Conservation (phyloP, 208 protist species). For the Vickermania spadyakhi region DNA sequence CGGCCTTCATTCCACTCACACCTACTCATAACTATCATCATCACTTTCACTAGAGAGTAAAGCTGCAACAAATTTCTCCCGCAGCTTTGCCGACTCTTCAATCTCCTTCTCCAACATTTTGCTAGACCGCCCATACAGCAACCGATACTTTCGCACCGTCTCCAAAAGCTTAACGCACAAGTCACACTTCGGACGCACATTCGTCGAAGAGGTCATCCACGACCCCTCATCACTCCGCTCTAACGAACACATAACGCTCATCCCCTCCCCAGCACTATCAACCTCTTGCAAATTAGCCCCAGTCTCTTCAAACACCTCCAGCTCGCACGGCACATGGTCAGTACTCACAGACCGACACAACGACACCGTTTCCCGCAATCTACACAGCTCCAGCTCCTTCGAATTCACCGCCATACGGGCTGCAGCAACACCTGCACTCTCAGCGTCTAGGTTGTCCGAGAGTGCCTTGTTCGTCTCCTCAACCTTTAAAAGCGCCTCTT, state of each 20-base stretch:
- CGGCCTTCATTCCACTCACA: too few relatives aligned
- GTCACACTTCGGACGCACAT: not conserved
- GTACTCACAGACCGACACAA: too few relatives aligned
- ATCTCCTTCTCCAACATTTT: slow-evolving; percentile 53
- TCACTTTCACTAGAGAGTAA: not conserved
- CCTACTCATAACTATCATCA: not conserved
- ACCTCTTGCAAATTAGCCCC: too few relatives aligned
- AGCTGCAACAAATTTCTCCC: slow-evolving; percentile 55
- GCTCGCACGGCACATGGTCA: too few relatives aligned
- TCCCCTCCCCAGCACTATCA: slow-evolving; percentile 2
- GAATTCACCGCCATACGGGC: too few relatives aligned
- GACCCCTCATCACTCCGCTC: not conserved
- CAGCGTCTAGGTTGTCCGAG: too few relatives aligned
- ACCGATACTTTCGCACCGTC: not conserved
- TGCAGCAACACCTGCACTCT: too few relatives aligned
- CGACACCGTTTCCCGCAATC: too few relatives aligned
- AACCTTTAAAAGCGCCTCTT: too few relatives aligned
- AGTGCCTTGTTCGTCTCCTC: too few relatives aligned
- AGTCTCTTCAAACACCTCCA: too few relatives aligned
- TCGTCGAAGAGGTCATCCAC: not conserved
- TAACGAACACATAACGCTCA: slow-evolving; percentile 7
- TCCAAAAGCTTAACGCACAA: not conserved
- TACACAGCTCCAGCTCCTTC: too few relatives aligned
- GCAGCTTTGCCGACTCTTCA: slow-evolving; percentile 47
- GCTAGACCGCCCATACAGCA: slow-evolving; percentile 1